phyloP scores from a whole-genome alignment of 352 stramenopile species.

The Phytophthora nicotianae region DNA sequence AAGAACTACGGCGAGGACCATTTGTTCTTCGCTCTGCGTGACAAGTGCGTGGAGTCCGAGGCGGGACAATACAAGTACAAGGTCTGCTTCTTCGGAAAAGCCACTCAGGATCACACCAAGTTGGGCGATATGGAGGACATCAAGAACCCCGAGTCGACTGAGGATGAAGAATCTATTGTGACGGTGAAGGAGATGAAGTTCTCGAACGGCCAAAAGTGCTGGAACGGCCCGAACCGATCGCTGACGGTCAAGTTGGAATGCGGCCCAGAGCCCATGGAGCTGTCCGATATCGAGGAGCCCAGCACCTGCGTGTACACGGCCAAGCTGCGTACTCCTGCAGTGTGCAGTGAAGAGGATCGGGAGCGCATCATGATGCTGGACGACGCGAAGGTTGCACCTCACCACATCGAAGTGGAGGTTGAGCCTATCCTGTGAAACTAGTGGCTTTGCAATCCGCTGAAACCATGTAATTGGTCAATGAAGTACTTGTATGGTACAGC shows the following conservation, averaged over 20 bases:
- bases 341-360: slow-evolving; percentile 53
- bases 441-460: too few relatives aligned
- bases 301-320: slow-evolving; percentile 87
- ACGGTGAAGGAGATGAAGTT: slow-evolving; percentile 53
- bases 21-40: slow-evolving; percentile 45
- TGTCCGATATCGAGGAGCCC: slow-evolving; percentile 83
- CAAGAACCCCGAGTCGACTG: slow-evolving; percentile 3
- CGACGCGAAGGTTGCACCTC: slow-evolving; percentile 36
- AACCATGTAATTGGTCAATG: too few relatives aligned
- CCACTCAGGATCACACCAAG: slow-evolving; percentile 78
- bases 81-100: slow-evolving; percentile 80
- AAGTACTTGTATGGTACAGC: too few relatives aligned
- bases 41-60: slow-evolving; percentile 46
- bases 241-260: slow-evolving; percentile 81
- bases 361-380: slow-evolving; percentile 43
- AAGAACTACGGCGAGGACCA: slow-evolving; percentile 70
- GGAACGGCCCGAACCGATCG: slow-evolving; percentile 87
- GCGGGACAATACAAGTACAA: slow-evolving; percentile 87
- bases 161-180: slow-evolving; percentile 1
- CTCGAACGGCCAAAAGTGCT: slow-evolving; percentile 79
- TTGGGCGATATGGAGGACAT: slow-evolving; percentile 37
- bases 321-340: slow-evolving; percentile 78
- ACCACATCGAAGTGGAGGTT: slow-evolving; percentile 76
- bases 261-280: slow-evolving; percentile 56
- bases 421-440: slow-evolving; percentile 50